Evolutionary conservation across 1,139 yeast species (phyloP).

Genomic region (Hemisphaericaspora subhashii): DNA sequence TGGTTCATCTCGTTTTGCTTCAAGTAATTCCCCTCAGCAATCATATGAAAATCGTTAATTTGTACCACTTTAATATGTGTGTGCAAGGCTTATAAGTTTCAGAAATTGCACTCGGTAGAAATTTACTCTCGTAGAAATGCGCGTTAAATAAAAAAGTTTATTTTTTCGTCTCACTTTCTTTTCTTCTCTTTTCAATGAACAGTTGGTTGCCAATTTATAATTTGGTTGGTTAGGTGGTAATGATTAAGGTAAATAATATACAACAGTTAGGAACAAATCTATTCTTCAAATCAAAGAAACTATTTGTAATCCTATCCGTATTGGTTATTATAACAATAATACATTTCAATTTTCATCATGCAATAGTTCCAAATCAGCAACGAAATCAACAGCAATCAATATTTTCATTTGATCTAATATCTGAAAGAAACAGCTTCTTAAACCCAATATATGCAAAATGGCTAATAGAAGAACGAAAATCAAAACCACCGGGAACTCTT

Average conservation of each 20-base stretch:
- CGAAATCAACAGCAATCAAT: neutral
- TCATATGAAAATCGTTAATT: too few species aligned
- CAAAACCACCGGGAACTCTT: constrained; percentile 3
- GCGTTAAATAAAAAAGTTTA: too few species aligned
- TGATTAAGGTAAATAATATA: neutral
- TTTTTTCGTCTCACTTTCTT: neutral
- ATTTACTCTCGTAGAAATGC: too few species aligned
- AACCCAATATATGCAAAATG: constrained; percentile 18
- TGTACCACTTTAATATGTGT: too few species aligned
- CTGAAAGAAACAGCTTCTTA: constrained; percentile 12
- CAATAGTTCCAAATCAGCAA: neutral
- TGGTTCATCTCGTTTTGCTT: neutral
- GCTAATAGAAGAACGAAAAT: constrained; percentile 4
- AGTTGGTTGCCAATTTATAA: too few species aligned
- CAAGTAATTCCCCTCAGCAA: too few species aligned
- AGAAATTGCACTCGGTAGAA: too few species aligned
- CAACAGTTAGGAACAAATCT: neutral
- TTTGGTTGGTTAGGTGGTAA: neutral
- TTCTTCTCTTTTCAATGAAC: neutral
- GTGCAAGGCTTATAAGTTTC: neutral
- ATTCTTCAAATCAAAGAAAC: neutral
- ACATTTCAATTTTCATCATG: neutral
- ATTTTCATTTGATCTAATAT: constrained; percentile 10
- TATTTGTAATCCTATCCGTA: neutral
- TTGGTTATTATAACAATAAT: neutral